Evolutionary conservation across 2,329 filamentous ascomycete species (phyloP), one percentile per base, ranked within the genome.

Genomic region (Pseudopithomyces chartarum): DNA sequence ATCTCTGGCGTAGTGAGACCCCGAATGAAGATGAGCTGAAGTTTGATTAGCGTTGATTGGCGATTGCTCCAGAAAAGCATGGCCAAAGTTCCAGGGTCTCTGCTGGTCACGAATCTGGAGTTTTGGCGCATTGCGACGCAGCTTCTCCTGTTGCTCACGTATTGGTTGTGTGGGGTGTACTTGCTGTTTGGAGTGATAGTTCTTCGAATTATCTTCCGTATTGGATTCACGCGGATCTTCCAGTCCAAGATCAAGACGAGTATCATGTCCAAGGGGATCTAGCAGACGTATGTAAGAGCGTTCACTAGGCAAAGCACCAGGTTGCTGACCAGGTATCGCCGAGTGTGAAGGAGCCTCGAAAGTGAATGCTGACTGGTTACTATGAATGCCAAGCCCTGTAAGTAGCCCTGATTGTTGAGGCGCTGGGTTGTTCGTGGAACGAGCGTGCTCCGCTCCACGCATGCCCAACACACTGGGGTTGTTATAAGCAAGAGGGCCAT

Each of bases 281-380:
- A 74, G 67, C 1, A 74, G 61, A 20, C 58, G 64, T 12, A 73
- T 66, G 38, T 74, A 74, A 1, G 71, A 74, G 3, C 59, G 65
- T 26, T 63, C 68, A 12, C 44, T 58, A 15, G 68, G 65, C 11
- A 69, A 42, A 20, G 57, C 57, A 8, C 55, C 53, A 12, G 56
- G 33, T 15, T 47, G 52, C 10, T 56, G 40, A 2, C 20, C 20
- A 19, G 36, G 52, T 12, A 56, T 23, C 40, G 64, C 67, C 45
- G 61, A 44, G 4, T 60, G 61, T 2, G 66, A 66, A 3, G 62
- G 57, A 6, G 64, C 50, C 43, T 60, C 60, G 26, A 70, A 68
- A 8, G 61, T 66, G 38, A 69, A 67, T 2, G 59, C 47, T 2
- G 59, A 45, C 6, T 39, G 48, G 7, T 56, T 56, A 17, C 54